A percentile compares a stretch with the other conserved stretches of the same genome.
phyloP scores from a whole-genome alignment of 805 yeast species.

The Starmerella potacharoeniae region DNA sequence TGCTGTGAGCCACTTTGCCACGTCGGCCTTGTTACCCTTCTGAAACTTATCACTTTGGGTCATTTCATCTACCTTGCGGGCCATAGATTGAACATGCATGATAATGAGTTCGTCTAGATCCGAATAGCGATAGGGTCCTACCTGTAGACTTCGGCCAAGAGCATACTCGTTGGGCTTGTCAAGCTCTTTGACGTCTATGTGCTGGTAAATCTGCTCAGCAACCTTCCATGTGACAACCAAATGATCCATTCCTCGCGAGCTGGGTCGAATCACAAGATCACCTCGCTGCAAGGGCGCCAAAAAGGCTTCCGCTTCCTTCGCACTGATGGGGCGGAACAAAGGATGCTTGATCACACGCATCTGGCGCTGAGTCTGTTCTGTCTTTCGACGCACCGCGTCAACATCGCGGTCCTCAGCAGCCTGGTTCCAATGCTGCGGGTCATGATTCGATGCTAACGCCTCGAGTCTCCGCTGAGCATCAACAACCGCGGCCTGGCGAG shows the following conservation, averaged over 20 bases:
- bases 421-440: constrained; percentile 65
- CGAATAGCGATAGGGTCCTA: constrained; percentile 59
- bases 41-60: constrained; percentile 79
- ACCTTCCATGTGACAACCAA: constrained; percentile 95
- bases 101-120: constrained; percentile 91
- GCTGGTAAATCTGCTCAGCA: constrained; percentile 82
- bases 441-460: constrained; percentile 31
- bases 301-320: constrained; percentile 83
- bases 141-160: constrained; percentile 46
- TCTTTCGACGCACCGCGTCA: constrained; percentile 57
- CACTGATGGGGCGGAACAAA: constrained; percentile 69
- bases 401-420: constrained; percentile 50
- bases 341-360: constrained; percentile 84
- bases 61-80: constrained; percentile 74
- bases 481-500: constrained; percentile 54
- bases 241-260: constrained; percentile 79
- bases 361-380: constrained; percentile 54
- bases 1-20: constrained; percentile 73
- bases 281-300: constrained; percentile 85
- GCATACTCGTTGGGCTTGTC: constrained; percentile 53
- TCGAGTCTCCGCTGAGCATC: constrained; percentile 35
- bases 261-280: constrained; percentile 86
- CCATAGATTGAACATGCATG: constrained; percentile 73
- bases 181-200: constrained; percentile 71
- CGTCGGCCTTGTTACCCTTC: constrained; percentile 66